A percentile compares a stretch with the other conserved stretches of the same genome.
Conservation (phyloP, 768 basidiomycete species). For the Strobilomyces confusus region DNA sequence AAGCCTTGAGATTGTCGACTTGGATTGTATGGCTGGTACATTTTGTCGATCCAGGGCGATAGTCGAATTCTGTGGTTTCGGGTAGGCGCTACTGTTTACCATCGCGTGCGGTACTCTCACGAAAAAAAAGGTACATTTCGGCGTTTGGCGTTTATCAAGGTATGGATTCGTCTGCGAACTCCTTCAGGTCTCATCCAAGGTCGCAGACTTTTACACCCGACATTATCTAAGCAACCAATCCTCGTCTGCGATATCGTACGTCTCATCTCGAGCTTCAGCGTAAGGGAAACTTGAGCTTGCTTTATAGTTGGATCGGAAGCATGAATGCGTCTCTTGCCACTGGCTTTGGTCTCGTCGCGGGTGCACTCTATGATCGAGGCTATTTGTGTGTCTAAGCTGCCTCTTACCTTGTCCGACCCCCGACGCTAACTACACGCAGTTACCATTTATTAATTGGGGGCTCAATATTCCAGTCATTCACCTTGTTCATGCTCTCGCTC, state of each 20-base stretch:
- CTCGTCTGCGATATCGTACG: slow-evolving; percentile 37
- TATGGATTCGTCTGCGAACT: not conserved
- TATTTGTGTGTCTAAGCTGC: slow-evolving; percentile 37
- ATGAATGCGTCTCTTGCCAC: slow-evolving; percentile 41
- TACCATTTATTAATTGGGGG: slow-evolving; percentile 44
- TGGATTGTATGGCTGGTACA: not conserved
- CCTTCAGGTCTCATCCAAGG: not conserved
- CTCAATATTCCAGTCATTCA: slow-evolving; percentile 39
- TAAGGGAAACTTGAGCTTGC: not conserved
- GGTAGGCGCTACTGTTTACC: slow-evolving; percentile 12
- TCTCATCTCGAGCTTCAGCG: not conserved
- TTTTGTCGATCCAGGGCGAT: slow-evolving; percentile 21
- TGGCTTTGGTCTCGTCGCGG: slow-evolving; percentile 37
- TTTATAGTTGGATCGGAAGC: slow-evolving; percentile 43
- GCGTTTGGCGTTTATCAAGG: slow-evolving; percentile 43
- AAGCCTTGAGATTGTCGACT: not conserved
- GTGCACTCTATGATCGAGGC: slow-evolving; percentile 47
- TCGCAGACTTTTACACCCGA: slow-evolving; percentile 37
- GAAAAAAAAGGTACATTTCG: slow-evolving; percentile 26
- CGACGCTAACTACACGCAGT: slow-evolving; percentile 24
- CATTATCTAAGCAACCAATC: slow-evolving; percentile 33
- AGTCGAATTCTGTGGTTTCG: slow-evolving; percentile 32
- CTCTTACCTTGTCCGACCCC: not conserved
- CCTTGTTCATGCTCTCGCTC: slow-evolving; percentile 44
- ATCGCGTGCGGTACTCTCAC: not conserved